A percentile compares a stretch with the other conserved stretches of the same genome.
These are phyloP conservation scores for Chenopodium berlandieri DNA, from an alignment of 148 eudicot species.

Conservation along the genomic window DNA sequence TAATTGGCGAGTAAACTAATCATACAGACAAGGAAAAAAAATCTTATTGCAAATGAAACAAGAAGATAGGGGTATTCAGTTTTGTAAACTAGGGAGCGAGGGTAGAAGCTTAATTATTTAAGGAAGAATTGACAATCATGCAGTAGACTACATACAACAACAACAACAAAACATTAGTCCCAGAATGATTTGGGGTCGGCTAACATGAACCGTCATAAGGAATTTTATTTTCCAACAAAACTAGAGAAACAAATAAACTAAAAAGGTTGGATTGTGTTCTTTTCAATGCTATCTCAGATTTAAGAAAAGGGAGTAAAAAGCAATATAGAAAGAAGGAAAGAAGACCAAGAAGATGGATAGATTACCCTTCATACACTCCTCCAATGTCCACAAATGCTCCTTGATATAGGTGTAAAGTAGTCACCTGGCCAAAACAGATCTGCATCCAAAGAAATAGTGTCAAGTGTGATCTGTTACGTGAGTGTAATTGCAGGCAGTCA, in stretches of 20 bases:
- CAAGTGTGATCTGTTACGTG: not conserved
- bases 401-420: conserved; percentile 88
- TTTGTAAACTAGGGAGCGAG: not conserved
- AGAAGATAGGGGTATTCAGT: not conserved
- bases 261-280: not conserved
- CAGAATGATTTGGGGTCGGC: too few relatives aligned
- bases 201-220: too few relatives aligned
- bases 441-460: conserved; percentile 29
- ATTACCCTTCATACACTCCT: conserved; percentile 96
- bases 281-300: not conserved
- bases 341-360: not conserved
- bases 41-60: not conserved
- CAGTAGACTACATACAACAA: not conserved
- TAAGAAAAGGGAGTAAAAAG: not conserved
- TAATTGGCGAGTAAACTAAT: too few relatives aligned
- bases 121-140: not conserved
- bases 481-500: not conserved
- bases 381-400: conserved; percentile 99
- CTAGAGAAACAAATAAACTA: not conserved
- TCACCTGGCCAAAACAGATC: conserved; percentile 92
- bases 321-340: not conserved
- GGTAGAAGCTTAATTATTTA: not conserved
- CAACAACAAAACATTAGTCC: too few relatives aligned
- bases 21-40: too few relatives aligned
- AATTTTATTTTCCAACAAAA: not conserved